phyloP scores from a whole-genome alignment of 441 rosid species.

The Breynia disticha region DNA sequence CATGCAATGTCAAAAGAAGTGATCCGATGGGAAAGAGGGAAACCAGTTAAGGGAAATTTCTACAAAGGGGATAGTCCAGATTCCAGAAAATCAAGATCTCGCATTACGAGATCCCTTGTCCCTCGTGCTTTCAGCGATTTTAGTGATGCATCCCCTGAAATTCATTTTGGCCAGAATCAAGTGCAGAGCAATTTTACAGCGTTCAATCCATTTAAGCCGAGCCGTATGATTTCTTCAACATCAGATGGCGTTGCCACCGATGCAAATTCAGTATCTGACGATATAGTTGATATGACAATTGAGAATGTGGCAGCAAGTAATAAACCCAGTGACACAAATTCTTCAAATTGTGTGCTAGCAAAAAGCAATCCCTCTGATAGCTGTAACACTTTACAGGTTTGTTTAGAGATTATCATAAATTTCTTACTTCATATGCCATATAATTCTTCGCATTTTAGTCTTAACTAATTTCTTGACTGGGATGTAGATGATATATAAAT shows the following conservation, averaged over 20 bases:
- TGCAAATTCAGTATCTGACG: constrained; percentile 30
- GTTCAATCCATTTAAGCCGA: constrained; percentile 22
- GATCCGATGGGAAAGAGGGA: constrained; percentile 33
- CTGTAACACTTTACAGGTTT: constrained; percentile 8
- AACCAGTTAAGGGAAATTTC: constrained; percentile 33
- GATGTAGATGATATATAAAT: no score
- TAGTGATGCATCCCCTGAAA: constrained; percentile 38
- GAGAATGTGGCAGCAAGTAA: constrained; percentile 24
- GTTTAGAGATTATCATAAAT: constrained; percentile 41
- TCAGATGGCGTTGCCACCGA: constrained; percentile 20
- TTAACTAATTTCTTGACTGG: no score
- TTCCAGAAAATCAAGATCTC: constrained; percentile 34
- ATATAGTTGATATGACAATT: constrained; percentile 26
- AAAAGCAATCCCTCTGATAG: constrained; percentile 17
- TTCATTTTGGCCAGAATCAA: constrained; percentile 21
- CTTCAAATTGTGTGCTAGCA: constrained; percentile 25
- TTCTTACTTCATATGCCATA: no score
- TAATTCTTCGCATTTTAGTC: no score
- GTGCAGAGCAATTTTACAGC: constrained; percentile 23
- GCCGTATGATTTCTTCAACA: constrained; percentile 29
- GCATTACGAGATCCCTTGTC: constrained; percentile 25
- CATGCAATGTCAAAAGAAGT: constrained; percentile 37
- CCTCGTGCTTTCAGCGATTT: constrained; percentile 19
- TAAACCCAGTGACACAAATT: constrained; percentile 20
- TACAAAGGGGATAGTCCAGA: constrained; percentile 28